Base-by-base conservation (phyloP, 2,329 filamentous ascomycete species). In the Phoma sp. region DNA sequence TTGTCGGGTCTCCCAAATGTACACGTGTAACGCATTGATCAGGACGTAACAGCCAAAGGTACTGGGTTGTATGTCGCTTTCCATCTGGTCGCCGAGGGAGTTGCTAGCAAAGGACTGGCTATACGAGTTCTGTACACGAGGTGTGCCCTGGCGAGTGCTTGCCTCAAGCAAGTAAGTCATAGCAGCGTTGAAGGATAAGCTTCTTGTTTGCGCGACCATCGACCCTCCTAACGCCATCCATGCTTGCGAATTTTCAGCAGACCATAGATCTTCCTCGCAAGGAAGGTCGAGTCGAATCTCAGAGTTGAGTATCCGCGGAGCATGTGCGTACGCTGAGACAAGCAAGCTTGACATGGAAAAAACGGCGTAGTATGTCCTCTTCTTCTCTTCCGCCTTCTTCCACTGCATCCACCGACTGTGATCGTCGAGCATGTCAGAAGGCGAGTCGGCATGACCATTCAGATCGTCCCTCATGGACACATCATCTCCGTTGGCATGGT, bases 1-100 rank as follows among this genome's bases (percentile, higher is more conserved):
- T 75, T 96, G 93, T 22, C 94, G 85, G 0, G 93, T 97, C 76
- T 98, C 94, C 95, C 95, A 98, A 39, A 98, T 97, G 75, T 96
- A 97, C 66, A 97, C 97, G 77, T 98, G 95, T 22, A 98, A 81
- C 3, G 95, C 93, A 71, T 96, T 94, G 72, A 98, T 97, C 60
- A 99, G 79, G 6, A 97, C 84, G 27, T 97, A 81, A 72, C 92
- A 96, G 8, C 94, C 95, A 73, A 96, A 96, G 0, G 92, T 93
- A 76, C 94, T 97, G 0, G 92, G 92, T 62, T 85, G 86, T 43
- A 95, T 80, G 31, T 91, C 87, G 48, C 81, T 86, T 61, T 84
- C 80, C 1, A 83, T 77, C 1, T 83, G 68, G 8, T 87, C 84
- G 38, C 80, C 78, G 8, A 78, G 57, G 31, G 78, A 75, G 32